Conservation (phyloP, 371 early-diverging fungal species). For the Haplosporangium sp. region DNA sequence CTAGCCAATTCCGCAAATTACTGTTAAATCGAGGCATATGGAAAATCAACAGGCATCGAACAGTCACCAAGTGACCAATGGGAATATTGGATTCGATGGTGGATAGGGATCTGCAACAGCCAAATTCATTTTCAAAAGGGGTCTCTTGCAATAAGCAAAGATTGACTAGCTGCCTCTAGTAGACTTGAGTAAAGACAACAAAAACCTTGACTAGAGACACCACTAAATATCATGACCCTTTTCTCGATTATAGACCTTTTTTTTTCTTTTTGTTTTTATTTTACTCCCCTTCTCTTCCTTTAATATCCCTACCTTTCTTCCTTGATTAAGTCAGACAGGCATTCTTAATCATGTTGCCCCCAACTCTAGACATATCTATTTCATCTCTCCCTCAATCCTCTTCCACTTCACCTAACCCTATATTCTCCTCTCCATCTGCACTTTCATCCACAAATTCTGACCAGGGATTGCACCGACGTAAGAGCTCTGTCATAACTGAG, state of each 20-base stretch:
- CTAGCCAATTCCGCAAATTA: too few species aligned
- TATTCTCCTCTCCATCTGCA: background rate
- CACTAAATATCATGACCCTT: too few species aligned
- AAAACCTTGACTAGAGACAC: too few species aligned
- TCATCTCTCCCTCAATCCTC: background rate
- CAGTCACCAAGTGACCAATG: too few species aligned
- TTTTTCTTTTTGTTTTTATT: background rate
- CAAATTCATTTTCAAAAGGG: too few species aligned
- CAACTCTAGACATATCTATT: background rate
- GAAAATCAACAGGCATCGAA: too few species aligned
- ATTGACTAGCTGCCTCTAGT: too few species aligned
- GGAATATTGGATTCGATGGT: too few species aligned
- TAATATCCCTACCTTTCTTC: background rate
- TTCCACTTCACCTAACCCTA: background rate
- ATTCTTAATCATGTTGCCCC: background rate
- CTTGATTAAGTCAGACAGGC: background rate
- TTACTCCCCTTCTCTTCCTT: background rate
- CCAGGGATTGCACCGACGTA: constrained; percentile 19
- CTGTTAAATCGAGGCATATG: too few species aligned
- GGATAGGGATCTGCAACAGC: too few species aligned
- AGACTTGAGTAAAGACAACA: too few species aligned
- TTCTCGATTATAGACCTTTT: background rate
- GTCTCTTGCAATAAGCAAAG: too few species aligned
- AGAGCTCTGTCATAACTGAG: constrained; percentile 18
- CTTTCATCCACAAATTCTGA: constrained; percentile 1